A percentile compares a stretch with the other conserved stretches of the same genome.
Evolutionary conservation across 2,329 filamentous ascomycete genomes (phyloP).

Genomic region (Exophiala phaeomuriformis): DNA sequence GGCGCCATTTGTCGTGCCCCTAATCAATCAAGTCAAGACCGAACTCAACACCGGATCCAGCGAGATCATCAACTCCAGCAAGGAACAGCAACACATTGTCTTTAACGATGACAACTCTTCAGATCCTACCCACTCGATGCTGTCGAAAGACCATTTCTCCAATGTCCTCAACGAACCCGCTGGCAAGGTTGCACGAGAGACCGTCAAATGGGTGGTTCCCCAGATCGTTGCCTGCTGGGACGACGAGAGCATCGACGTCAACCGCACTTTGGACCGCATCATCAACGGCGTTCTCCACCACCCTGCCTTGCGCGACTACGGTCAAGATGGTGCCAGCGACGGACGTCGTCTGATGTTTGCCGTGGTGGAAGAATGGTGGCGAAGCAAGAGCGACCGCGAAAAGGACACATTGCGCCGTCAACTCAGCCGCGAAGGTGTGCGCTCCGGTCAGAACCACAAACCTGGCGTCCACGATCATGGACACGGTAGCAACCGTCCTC

Average conservation of each 20-base stretch:
- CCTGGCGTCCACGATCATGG: conserved; percentile 75
- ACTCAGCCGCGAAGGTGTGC: conserved; percentile 70
- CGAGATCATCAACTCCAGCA: conserved; percentile 79
- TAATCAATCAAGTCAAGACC: conserved; percentile 77
- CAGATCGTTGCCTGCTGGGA: conserved; percentile 86
- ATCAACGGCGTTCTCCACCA: conserved; percentile 80
- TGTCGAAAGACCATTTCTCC: conserved; percentile 92
- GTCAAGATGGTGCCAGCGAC: conserved; percentile 62
- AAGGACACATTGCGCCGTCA: conserved; percentile 63
- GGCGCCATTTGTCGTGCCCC: conserved; percentile 77
- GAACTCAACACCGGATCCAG: conserved; percentile 80
- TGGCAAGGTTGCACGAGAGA: conserved; percentile 69
- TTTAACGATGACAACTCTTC: conserved; percentile 69
- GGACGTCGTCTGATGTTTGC: conserved; percentile 70
- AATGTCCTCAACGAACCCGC: conserved; percentile 85
- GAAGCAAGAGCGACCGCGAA: conserved; percentile 53
- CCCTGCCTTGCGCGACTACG: conserved; percentile 66
- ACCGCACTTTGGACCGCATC: conserved; percentile 66
- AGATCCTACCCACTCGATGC: conserved; percentile 90
- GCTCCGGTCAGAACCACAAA: conserved; percentile 75
- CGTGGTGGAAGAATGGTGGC: conserved; percentile 81
- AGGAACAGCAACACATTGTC: conserved; percentile 76
- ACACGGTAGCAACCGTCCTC: conserved; percentile 73
- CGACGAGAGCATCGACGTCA: conserved; percentile 61
- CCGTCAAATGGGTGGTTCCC: conserved; percentile 78